Base-by-base conservation (phyloP, 2,329 filamentous ascomycete species). In the Penicillium griseofulvum region DNA sequence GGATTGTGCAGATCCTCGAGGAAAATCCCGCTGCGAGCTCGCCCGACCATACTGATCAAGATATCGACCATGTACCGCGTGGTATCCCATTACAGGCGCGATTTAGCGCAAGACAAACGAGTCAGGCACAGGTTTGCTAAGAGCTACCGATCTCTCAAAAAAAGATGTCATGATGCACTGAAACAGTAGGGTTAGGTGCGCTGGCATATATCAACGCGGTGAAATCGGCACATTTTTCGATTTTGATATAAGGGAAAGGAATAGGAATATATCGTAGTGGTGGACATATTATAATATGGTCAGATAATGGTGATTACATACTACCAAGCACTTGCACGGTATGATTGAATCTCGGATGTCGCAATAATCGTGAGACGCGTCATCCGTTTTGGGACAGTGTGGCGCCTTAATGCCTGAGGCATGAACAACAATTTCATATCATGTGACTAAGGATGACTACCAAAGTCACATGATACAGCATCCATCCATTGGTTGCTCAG, bases 31-130 rank as follows among this genome's bases (percentile, higher is more conserved):
- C 80, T 4, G 36, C 17, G 19, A 33, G 47, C 26, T 17, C 33
- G 16, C 76, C 78, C 9, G 77, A 81, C 54, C 87, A 87, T 65
- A 79, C 80, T 0, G 78, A 85, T 5, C 75, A 80, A 5, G 80
- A 82, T 55, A 71, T 87, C 24, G 71, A 78, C 45, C 85, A 86
- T 59, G 86, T 86, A 82, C 76, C 81, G 79, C 62, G 85, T 87
- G 0, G 84, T 86, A 1, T 77, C 83, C 0, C 87, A 87, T 59
- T 85, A 81, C 67, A 88, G 87, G 67, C 76, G 85, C 4, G 85
- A 88, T 71, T 71, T 88, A 0, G 85, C 84, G 0, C 84, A 87
- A 63, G 54, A 52, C 29, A 85, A 80, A 54, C 81, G 79, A 60
- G 77, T 76, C 31, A 85, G 86, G 63, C 73, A 86, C 60, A 83